phyloP scores from a whole-genome alignment of 805 yeast genomes.

The Candida insectalens region DNA sequence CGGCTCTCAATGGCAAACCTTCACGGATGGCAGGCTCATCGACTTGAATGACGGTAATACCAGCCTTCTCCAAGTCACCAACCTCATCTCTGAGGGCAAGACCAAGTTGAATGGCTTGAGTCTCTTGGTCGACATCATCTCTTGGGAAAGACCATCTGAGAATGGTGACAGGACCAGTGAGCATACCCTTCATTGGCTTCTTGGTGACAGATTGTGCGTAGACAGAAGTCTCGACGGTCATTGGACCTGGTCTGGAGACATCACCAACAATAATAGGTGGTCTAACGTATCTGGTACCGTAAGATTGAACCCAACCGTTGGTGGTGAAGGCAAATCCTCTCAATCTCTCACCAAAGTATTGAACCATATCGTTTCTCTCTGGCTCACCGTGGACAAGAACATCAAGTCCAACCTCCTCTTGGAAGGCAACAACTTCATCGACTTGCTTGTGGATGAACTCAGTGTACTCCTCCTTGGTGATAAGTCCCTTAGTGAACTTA shows the following conservation, averaged over 20 bases:
- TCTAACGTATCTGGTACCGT: conserved; percentile 99
- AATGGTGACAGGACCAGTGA: conserved; percentile 99
- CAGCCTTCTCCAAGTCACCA: conserved; percentile 95
- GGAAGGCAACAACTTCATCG: conserved; percentile 93
- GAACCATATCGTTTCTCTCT: conserved; percentile 99
- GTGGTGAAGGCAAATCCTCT: conserved; percentile 97
- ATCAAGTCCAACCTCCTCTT: conserved; percentile 97
- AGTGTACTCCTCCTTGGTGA: conserved; percentile 92
- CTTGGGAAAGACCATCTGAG: conserved; percentile 99
- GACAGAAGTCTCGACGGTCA: conserved; percentile 98
- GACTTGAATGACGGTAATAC: conserved; percentile 95
- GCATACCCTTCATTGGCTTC: conserved; percentile 99
- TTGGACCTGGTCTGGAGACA: conserved; percentile 95
- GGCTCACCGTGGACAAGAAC: conserved; percentile 99
- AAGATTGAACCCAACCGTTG: conserved; percentile 99
- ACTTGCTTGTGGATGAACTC: conserved; percentile 95
- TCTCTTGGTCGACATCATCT: conserved; percentile 88
- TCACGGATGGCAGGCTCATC: conserved; percentile 99
- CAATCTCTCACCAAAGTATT: conserved; percentile 98
- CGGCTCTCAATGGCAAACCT: conserved; percentile 98
- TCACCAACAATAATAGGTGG: conserved; percentile 99
- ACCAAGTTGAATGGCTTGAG: conserved; percentile 94
- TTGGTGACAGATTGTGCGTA: conserved; percentile 95
- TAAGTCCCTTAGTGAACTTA: conserved; percentile 95
- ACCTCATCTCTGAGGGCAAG: conserved; percentile 98